These are phyloP conservation scores for Ogataea methylovora DNA, from an alignment of 805 yeast genomes.

Conservation along the genomic window DNA sequence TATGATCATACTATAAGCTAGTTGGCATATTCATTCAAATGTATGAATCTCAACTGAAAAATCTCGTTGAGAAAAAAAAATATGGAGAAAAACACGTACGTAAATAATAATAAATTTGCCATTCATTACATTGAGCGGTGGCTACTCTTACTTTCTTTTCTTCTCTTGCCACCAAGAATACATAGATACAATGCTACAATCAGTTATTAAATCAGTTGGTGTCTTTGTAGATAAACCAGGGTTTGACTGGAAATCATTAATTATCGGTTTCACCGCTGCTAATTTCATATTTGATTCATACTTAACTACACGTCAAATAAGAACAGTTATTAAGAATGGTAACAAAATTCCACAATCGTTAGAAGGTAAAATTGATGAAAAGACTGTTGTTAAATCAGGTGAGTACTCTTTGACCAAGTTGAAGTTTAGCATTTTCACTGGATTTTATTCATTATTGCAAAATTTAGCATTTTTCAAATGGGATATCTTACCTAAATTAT, in stretches of 20 bases:
- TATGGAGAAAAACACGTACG: too few relatives aligned
- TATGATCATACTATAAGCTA: too few relatives aligned
- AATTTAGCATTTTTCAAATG: slow-evolving; percentile 50
- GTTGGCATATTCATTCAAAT: too few relatives aligned
- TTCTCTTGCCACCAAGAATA: too few relatives aligned
- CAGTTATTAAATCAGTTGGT: slow-evolving; percentile 30
- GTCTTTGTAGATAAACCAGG: slow-evolving; percentile 54
- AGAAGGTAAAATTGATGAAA: slow-evolving; percentile 57
- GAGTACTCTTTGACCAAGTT: slow-evolving; percentile 76
- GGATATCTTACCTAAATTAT: slow-evolving; percentile 58
- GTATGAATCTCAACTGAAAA: too few relatives aligned
- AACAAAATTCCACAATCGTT: slow-evolving; percentile 59
- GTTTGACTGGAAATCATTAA: slow-evolving; percentile 73
- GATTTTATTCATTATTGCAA: slow-evolving; percentile 43
- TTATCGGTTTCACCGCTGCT: slow-evolving; percentile 67
- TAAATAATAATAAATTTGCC: too few relatives aligned
- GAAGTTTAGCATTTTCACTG: slow-evolving; percentile 52
- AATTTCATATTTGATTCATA: slow-evolving; percentile 71
- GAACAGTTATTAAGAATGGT: slow-evolving; percentile 42
- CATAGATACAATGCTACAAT: background rate
- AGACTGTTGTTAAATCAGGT: slow-evolving; percentile 71
- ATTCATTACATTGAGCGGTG: too few relatives aligned
- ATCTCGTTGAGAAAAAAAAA: too few relatives aligned
- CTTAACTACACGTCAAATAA: slow-evolving; percentile 71
- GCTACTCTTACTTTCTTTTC: too few relatives aligned